A percentile compares a stretch with the other conserved stretches of the same genome.
Evolutionary conservation across 2,329 filamentous ascomycete genomes (phyloP).

Genomic region (Fusarium newnesense): DNA sequence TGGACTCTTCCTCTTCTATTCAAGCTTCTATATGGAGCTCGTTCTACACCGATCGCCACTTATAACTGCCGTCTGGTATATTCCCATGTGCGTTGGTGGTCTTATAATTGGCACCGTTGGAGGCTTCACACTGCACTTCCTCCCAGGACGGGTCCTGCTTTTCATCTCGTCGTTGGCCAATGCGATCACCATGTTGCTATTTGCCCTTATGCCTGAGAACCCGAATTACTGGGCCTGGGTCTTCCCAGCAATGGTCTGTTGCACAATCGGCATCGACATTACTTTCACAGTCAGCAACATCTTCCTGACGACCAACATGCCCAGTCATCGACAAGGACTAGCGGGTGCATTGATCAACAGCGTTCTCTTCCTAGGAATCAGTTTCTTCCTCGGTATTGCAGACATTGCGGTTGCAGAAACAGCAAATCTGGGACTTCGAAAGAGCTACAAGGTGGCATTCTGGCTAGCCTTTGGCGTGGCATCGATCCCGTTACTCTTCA

Average conservation of each 20-base stretch:
- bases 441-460: conserved; percentile 44
- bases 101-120: conserved; percentile 64
- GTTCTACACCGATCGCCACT: conserved; percentile 63
- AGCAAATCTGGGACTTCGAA: conserved; percentile 51
- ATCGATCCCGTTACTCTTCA: conserved; percentile 30
- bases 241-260: conserved; percentile 69
- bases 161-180: conserved; percentile 63
- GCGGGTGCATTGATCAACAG: conserved; percentile 73
- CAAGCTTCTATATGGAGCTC: conserved; percentile 69
- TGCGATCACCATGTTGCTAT: conserved; percentile 62
- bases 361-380: conserved; percentile 70
- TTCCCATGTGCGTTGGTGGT: conserved; percentile 68
- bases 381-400: conserved; percentile 70
- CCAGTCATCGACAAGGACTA: conserved; percentile 67
- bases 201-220: conserved; percentile 64
- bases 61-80: conserved; percentile 67
- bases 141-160: conserved; percentile 64
- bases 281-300: conserved; percentile 74
- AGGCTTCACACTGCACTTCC: conserved; percentile 65
- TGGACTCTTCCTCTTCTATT: conserved; percentile 71
- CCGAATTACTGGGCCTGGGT: conserved; percentile 72
- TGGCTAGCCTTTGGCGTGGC: conserved; percentile 42
- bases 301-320: conserved; percentile 73
- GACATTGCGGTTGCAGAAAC: conserved; percentile 63
- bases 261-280: conserved; percentile 73